phyloP scores from a whole-genome alignment of 345 rosid species.

The Corchorus capsularis region DNA sequence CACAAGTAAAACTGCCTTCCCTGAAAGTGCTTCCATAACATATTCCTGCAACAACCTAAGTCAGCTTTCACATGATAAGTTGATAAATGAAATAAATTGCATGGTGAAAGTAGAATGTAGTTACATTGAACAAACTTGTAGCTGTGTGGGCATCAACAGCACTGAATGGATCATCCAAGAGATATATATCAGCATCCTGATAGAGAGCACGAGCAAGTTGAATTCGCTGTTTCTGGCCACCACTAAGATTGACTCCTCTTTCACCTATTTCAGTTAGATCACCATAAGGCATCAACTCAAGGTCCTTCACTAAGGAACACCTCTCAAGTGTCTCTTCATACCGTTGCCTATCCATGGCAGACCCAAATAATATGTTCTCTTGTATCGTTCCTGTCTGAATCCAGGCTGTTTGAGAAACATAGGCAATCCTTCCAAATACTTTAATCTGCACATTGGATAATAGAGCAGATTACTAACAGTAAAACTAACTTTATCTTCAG shows the following conservation, averaged over 20 bases:
- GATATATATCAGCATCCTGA: constrained; percentile 88
- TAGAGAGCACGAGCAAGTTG: constrained; percentile 98
- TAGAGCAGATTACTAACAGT: constrained; percentile 7
- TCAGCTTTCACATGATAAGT: constrained; percentile 25
- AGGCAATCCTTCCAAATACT: constrained; percentile 75
- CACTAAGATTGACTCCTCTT: constrained; percentile 97
- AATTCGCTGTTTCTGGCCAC: constrained; percentile 96
- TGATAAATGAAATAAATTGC: not conserved
- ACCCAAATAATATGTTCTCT: constrained; percentile 84
- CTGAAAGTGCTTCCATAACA: constrained; percentile 70
- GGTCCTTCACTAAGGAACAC: constrained; percentile 84
- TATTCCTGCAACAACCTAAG: constrained; percentile 64
- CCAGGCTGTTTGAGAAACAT: constrained; percentile 97
- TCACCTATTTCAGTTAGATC: constrained; percentile 97
- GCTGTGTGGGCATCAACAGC: constrained; percentile 98
- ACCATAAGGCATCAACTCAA: constrained; percentile 83
- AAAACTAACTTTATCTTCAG: not conserved
- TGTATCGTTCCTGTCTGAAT: constrained; percentile 87
- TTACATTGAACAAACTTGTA: constrained; percentile 82
- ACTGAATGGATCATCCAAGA: constrained; percentile 94
- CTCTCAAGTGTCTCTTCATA: constrained; percentile 80
- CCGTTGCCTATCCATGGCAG: constrained; percentile 60
- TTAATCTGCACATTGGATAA: constrained; percentile 49
- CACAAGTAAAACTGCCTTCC: constrained; percentile 77
- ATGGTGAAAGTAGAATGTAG: constrained; percentile 7